phyloP scores from a whole-genome alignment of 2,329 filamentous ascomycete species.

The Diaporthe ampelina region DNA sequence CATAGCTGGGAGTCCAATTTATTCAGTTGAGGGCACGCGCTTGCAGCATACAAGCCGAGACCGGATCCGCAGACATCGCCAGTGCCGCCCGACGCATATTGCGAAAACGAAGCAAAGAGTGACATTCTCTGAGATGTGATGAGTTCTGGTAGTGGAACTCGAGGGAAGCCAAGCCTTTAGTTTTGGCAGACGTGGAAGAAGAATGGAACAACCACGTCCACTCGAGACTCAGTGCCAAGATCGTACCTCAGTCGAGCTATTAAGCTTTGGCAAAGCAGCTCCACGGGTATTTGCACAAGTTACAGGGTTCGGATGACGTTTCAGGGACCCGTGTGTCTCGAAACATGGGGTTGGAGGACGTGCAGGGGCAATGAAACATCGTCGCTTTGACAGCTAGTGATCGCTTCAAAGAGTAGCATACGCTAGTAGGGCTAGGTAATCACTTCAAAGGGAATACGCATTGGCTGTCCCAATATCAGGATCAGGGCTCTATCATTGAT shows the following conservation, averaged over 20 bases:
- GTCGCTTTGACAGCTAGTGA: neutral
- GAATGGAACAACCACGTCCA: neutral
- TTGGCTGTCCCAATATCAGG: neutral
- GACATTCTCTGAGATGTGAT: neutral
- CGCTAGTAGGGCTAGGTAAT: neutral
- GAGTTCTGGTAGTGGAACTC: neutral
- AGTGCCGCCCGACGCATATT: neutral
- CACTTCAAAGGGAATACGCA: neutral
- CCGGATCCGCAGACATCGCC: constrained; percentile 6
- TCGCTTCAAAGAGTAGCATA: neutral
- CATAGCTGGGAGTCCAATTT: neutral
- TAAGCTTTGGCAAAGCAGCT: neutral
- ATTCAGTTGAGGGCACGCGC: neutral
- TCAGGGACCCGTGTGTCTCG: neutral
- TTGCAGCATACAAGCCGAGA: neutral
- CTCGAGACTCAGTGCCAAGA: neutral
- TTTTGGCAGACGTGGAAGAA: neutral
- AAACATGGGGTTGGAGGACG: neutral
- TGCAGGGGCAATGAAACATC: neutral
- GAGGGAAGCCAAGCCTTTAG: neutral
- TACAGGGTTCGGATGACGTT: constrained; percentile 19
- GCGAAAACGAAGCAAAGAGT: neutral
- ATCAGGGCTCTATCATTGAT: too few species aligned
- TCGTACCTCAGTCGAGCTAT: neutral
- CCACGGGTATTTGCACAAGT: neutral